Percentiles rank a stretch among this genome's conserved stretches.
Conservation (phyloP, 495 filamentous ascomycete species). For the Hypoxylon lienhwacheense region DNA sequence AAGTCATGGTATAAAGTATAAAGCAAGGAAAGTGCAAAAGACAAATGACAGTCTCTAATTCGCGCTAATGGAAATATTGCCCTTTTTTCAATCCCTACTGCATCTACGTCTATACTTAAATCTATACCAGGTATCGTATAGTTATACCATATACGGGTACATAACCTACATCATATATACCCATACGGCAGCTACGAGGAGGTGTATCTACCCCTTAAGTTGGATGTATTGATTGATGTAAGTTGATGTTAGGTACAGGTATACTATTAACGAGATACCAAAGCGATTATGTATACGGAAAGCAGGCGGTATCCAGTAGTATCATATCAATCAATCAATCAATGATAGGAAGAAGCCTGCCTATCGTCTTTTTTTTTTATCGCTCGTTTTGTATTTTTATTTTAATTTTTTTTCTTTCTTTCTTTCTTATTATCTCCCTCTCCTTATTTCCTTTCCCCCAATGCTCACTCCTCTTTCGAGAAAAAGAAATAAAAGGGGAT, state of each 20-base stretch:
- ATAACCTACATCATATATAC: too few relatives aligned
- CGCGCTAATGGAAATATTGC: slow-evolving; percentile 19
- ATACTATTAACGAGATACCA: too few relatives aligned
- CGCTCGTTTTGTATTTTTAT: slow-evolving; percentile 24
- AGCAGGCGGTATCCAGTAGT: too few relatives aligned
- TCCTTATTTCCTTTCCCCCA: slow-evolving; percentile 17
- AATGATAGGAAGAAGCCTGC: slow-evolving; percentile 24
- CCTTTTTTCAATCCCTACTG: slow-evolving; percentile 24
- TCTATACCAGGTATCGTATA: too few relatives aligned
- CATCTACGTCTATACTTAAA: too few relatives aligned
- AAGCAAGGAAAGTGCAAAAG: slow-evolving; percentile 7
- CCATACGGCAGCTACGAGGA: too few relatives aligned
- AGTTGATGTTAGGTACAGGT: too few relatives aligned
- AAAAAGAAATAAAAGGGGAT: slow-evolving; percentile 3
- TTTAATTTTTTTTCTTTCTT: slow-evolving; percentile 21
- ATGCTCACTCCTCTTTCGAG: slow-evolving; percentile 2
- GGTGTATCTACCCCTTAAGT: too few relatives aligned
- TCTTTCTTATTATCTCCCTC: neutral
- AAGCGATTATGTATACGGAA: too few relatives aligned
- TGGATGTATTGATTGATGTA: too few relatives aligned
- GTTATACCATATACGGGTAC: too few relatives aligned
- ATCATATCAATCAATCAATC: slow-evolving; percentile 10
- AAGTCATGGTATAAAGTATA: too few relatives aligned
- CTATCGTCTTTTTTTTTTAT: slow-evolving; percentile 25
- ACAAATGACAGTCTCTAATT: slow-evolving; percentile 28